Base-by-base conservation (phyloP, 2,329 filamentous ascomycete species). In the Mariannaea elegans region DNA sequence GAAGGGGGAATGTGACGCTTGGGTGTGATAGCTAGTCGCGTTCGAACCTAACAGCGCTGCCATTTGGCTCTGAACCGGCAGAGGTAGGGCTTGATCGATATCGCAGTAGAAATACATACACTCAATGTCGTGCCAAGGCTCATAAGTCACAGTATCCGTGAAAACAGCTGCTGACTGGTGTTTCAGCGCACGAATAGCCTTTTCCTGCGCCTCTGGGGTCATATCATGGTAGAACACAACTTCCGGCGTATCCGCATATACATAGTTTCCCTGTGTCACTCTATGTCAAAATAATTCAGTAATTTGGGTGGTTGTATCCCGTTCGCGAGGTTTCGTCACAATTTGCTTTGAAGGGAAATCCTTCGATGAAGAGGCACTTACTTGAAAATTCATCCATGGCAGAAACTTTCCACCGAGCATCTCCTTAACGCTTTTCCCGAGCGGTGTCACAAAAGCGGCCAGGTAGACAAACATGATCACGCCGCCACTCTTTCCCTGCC, bases 381-480 rank as follows among this genome's bases (percentile, higher is more conserved):
- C 71, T 31, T 71, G 46, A 9, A 65, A 41, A 13, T 63, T 62
- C 71, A 71, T 72, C 72, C 72, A 74, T 7, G 71, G 71, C 23
- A 71, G 39, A 16, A 59, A 62, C 2, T 68, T 41, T 0, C 70
- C 67, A 10, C 71, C 69, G 0, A 74, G 65, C 45, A 67, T 67
- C 2, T 67, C 59, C 7, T 67, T 63, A 24, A 74, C 62, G 21
- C 65, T 70, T 29, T 67, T 54, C 0, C 70, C 72, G 1, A 64
- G 49, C 2, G 72, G 74, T 0, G 73, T 67, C 21, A 77, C 69
- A 18, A 76, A 78, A 0, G 73, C 73, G 0, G 73, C 55, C 19
- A 76, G 45, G 56, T 77, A 81, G 2, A 77, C 73, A 13, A 75
- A 63, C 61, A 72, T 71, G 6, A 75, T 63, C 0, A 81, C 74